Evolutionary conservation across 2,329 filamentous ascomycete species (phyloP).

Genomic region (Exophiala dermatitidis): DNA sequence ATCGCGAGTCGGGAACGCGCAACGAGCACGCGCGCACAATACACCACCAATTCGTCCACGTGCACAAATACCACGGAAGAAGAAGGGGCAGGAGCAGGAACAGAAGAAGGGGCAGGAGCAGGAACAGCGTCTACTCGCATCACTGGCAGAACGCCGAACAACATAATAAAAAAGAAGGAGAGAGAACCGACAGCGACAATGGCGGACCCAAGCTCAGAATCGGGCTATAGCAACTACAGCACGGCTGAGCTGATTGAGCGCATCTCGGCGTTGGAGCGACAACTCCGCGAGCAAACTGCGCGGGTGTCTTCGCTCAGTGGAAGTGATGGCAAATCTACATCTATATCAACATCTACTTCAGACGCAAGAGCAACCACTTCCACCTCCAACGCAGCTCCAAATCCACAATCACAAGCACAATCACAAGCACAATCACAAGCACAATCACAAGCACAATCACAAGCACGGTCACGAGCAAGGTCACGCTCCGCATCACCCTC

Average conservation of each 20-base stretch:
- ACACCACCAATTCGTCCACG: too few relatives aligned
- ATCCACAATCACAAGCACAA: constrained; percentile 19
- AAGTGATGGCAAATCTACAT: not conserved
- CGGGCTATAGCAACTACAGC: constrained; percentile 64
- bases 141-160: too few relatives aligned
- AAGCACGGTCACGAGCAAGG: constrained; percentile 61
- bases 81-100: too few relatives aligned
- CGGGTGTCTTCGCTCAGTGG: constrained; percentile 27
- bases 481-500: constrained; percentile 46
- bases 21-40: too few relatives aligned
- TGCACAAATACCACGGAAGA: too few relatives aligned
- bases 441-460: constrained; percentile 34
- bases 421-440: constrained; percentile 58
- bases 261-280: constrained; percentile 59
- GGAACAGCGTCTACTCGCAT: too few relatives aligned
- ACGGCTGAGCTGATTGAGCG: constrained; percentile 61
- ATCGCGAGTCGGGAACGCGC: too few relatives aligned
- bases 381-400: not conserved
- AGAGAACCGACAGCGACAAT: not conserved
- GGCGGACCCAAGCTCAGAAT: constrained; percentile 27
- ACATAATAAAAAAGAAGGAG: too few relatives aligned
- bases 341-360: too few relatives aligned
- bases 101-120: too few relatives aligned
- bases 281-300: constrained; percentile 50
- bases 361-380: too few relatives aligned